These are phyloP conservation scores for Discostella stelligera DNA, from an alignment of 352 stramenopile genomes.

Conservation along the genomic window DNA sequence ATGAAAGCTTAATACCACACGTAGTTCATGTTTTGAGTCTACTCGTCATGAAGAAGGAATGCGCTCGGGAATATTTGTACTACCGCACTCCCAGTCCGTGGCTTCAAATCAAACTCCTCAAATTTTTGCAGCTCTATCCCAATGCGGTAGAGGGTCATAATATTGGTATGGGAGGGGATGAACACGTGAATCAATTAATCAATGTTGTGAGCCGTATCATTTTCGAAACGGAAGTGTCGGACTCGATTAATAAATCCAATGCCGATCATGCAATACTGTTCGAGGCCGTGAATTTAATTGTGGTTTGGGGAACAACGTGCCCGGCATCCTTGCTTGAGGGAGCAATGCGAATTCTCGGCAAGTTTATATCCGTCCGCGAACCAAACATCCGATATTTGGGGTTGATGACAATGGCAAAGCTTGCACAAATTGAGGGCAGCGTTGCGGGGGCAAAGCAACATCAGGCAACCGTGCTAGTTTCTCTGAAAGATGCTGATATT, in stretches of 20 bases:
- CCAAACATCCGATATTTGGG: conserved; percentile 97
- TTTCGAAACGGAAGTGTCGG: conserved; percentile 86
- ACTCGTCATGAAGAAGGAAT: conserved; percentile 92
- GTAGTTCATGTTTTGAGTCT: conserved; percentile 89
- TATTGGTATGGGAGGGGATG: conserved; percentile 46
- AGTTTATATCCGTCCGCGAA: conserved; percentile 96
- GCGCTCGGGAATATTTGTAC: conserved; percentile 94
- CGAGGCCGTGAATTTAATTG: conserved; percentile 96
- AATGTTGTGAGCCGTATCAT: conserved; percentile 91
- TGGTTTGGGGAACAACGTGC: conserved; percentile 88
- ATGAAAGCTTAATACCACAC: conserved; percentile 90
- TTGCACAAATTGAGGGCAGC: conserved; percentile 86
- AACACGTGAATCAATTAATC: conserved; percentile 83
- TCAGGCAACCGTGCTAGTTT: conserved; percentile 93
- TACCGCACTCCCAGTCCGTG: conserved; percentile 95
- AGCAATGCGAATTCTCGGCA: conserved; percentile 91
- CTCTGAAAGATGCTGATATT: conserved; percentile 95
- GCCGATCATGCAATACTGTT: conserved; percentile 95
- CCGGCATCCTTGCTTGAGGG: conserved; percentile 88
- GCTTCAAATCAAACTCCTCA: conserved; percentile 91
- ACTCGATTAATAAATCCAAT: conserved; percentile 95
- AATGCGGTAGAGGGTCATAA: conserved; percentile 54
- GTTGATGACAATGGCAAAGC: conserved; percentile 93
- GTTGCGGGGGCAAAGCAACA: conserved; percentile 90
- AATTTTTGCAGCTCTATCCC: conserved; percentile 92